Base-by-base conservation (phyloP, 1,284 basidiomycete genomes). In the Pholiota adiposa region DNA sequence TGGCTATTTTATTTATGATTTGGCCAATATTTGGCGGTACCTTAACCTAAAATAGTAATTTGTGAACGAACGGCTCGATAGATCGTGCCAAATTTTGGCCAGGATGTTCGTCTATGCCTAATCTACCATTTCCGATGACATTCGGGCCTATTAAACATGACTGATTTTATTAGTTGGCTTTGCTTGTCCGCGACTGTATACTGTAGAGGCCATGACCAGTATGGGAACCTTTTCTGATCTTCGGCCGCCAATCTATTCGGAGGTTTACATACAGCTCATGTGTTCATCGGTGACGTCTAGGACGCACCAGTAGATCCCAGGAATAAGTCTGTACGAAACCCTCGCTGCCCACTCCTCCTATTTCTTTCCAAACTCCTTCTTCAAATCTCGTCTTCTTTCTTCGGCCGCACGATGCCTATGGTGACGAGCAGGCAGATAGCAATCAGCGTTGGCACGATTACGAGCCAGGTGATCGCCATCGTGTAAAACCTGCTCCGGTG, bases 361-460 rank as follows among this genome's bases (percentile, higher is more conserved):
- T 54, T 75, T 69, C 50, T 68, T 63, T 14, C 73, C 72, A 66
- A 79, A 78, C 23, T 64, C 64, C 49, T 72, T 60, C 52, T 65
- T 64, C 53, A 79, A 57, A 68, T 68, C 34, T 66, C 67, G 50
- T 79, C 77, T 63, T 79, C 78, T 56, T 77, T 76, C 7, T 75
- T 68, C 31, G 65, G 58, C 59, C 78, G 46, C 4, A 65, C 70
- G 18, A 76, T 72, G 6, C 62, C 29, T 3, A 53, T 36, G 16
- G 51, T 38, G n/a, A 52, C 33, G 31, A 59, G n/a, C 21, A 56
- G 21, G 21, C 43, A 27, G 3, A 59, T 31, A 4, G 55, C 18
- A 4, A 55, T 48, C 12, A 51, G 33, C 7, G 50, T 19, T 16
- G 54, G 14, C 3, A 44, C 23, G 31, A 55, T 19, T 14, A 43